A percentile compares a stretch with the other conserved stretches of the same genome.
Evolutionary conservation across 2,329 filamentous ascomycete species (phyloP).

Genomic region (Leptographium flavum): DNA sequence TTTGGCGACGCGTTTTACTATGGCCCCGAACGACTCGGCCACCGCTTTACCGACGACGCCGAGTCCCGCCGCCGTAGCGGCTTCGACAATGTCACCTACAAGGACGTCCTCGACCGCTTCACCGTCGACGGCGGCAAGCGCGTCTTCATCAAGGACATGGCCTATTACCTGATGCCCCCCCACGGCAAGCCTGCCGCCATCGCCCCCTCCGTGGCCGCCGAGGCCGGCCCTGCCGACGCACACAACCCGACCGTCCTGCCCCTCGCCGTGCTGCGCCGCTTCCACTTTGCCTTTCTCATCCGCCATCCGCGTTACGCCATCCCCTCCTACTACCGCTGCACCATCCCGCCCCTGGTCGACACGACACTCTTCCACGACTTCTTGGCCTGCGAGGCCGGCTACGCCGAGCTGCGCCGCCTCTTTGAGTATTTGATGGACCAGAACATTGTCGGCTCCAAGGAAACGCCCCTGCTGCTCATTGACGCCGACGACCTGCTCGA

Average conservation of each 20-base stretch:
- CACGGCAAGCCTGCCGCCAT: slow-evolving; percentile 52
- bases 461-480: slow-evolving; percentile 46
- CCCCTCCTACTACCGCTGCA: slow-evolving; percentile 90
- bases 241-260: slow-evolving; percentile 81
- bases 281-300: slow-evolving; percentile 94
- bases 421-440: slow-evolving; percentile 70
- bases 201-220: slow-evolving; percentile 59
- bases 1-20: slow-evolving; percentile 97
- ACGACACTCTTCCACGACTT: slow-evolving; percentile 79
- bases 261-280: slow-evolving; percentile 54
- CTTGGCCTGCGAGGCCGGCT: slow-evolving; percentile 78
- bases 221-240: slow-evolving; percentile 30
- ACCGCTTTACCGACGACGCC: slow-evolving; percentile 60
- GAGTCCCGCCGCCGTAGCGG: slow-evolving; percentile 43
- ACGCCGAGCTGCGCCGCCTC: slow-evolving; percentile 69
- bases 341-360: slow-evolving; percentile 68
- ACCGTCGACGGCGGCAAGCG: slow-evolving; percentile 36
- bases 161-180: slow-evolving; percentile 77
- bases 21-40: slow-evolving; percentile 74
- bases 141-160: slow-evolving; percentile 96
- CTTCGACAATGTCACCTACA: slow-evolving; percentile 56
- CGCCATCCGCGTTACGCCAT: slow-evolving; percentile 86
- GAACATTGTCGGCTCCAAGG: slow-evolving; percentile 51
- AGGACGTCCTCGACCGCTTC: slow-evolving; percentile 61
- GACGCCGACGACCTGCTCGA: slow-evolving; percentile 93